These are phyloP conservation scores for Leptosphaerulina australis DNA, from an alignment of 2,329 filamentous ascomycete species.

Conservation along the genomic window DNA sequence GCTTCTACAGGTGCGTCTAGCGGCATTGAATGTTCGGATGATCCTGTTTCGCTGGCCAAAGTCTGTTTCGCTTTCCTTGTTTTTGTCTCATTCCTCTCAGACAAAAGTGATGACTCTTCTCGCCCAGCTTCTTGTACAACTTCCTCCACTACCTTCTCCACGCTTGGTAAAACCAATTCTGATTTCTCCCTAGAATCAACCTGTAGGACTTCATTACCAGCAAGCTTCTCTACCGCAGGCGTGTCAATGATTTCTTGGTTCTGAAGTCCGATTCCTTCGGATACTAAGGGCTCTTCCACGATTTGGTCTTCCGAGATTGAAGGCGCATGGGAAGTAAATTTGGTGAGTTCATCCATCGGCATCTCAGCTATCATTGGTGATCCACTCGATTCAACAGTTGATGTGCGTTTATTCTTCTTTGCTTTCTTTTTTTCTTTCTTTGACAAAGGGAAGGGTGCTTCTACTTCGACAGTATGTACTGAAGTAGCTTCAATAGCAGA, in stretches of 20 bases:
- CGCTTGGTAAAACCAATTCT: too few species aligned
- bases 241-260: not conserved
- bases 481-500: not conserved
- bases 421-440: constrained; percentile 37
- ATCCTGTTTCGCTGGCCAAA: not conserved
- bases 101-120: too few species aligned
- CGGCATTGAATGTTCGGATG: not conserved
- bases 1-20: not conserved
- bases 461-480: not conserved
- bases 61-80: too few species aligned
- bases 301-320: not conserved
- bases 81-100: too few species aligned
- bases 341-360: not conserved
- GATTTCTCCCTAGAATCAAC: too few species aligned
- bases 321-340: not conserved
- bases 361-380: constrained; percentile 3
- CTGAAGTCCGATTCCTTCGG: not conserved
- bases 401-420: constrained; percentile 29
- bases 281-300: not conserved
- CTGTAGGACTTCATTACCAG: too few species aligned
- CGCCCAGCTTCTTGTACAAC: too few species aligned
- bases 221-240: not conserved
- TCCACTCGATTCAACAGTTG: constrained; percentile 10
- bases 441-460: constrained; percentile 10
- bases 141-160: too few species aligned